Percentiles rank a stretch among this genome's conserved stretches.
These are phyloP conservation scores for Xanthoconium stramineum DNA, from an alignment of 768 basidiomycete genomes.

Conservation along the genomic window DNA sequence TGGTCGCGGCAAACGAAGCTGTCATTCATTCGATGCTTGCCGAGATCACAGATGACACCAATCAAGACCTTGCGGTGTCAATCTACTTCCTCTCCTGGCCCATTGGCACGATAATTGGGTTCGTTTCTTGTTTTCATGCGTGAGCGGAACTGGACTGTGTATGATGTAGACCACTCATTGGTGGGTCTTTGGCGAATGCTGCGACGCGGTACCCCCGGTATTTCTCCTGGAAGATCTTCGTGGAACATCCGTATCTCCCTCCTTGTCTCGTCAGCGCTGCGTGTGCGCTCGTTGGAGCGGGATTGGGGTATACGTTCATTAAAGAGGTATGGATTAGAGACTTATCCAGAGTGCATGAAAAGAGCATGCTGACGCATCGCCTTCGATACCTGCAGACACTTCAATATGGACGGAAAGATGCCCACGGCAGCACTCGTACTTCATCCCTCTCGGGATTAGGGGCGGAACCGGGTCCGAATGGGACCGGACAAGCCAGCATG, in stretches of 20 bases:
- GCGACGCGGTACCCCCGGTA: conserved; percentile 5
- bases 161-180: conserved; percentile 15
- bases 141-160: not conserved
- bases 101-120: conserved; percentile 54
- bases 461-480: no score
- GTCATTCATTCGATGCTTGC: conserved; percentile 59
- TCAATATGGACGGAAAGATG: conserved; percentile 10
- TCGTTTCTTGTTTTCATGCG: not conserved
- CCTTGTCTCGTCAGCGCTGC: conserved; percentile 15
- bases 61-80: conserved; percentile 57
- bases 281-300: conserved; percentile 4
- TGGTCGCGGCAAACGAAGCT: conserved; percentile 58
- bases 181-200: conserved; percentile 18
- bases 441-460: no score
- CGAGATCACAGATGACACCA: conserved; percentile 61
- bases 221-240: conserved; percentile 12
- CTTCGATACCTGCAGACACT: conserved; percentile 12
- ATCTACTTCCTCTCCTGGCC: conserved; percentile 58
- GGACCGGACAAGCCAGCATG: conserved; percentile 17
- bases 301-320: conserved; percentile 17
- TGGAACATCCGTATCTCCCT: conserved; percentile 15
- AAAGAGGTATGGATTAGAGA: conserved; percentile 15
- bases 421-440: not conserved
- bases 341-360: no score
- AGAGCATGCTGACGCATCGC: no score